phyloP scores from a whole-genome alignment of 768 basidiomycete genomes.

The Dacryopinax spathularia region DNA sequence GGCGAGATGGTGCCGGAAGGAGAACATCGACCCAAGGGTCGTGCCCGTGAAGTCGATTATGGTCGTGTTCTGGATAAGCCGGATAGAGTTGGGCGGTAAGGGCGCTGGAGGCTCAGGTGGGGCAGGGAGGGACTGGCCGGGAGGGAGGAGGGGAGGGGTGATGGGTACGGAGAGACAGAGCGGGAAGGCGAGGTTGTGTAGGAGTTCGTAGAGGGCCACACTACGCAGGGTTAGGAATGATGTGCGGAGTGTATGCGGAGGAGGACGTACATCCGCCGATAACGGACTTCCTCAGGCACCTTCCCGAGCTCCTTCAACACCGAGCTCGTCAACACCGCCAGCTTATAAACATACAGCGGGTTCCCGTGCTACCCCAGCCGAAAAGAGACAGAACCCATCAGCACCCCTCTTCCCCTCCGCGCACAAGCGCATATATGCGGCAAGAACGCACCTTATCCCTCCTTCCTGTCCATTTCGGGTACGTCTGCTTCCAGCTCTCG shows the following conservation, averaged over 20 bases:
- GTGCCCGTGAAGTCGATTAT: slow-evolving; percentile 61
- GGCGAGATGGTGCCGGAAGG: slow-evolving; percentile 53
- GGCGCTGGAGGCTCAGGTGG: slow-evolving; percentile 47
- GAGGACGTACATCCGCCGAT: slow-evolving; percentile 53
- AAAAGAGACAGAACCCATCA: too few species aligned
- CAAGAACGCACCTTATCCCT: slow-evolving; percentile 46
- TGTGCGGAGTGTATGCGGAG: neutral
- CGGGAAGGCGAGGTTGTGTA: slow-evolving; percentile 49
- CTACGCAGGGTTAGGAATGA: slow-evolving; percentile 25
- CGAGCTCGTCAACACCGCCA: slow-evolving; percentile 40
- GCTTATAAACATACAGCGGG: slow-evolving; percentile 62
- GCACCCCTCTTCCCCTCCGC: too few species aligned
- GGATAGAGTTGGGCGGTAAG: slow-evolving; percentile 2
- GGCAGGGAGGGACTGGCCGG: slow-evolving; percentile 11
- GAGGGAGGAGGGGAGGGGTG: slow-evolving; percentile 10
- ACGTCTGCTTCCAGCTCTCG: slow-evolving; percentile 44
- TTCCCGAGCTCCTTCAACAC: slow-evolving; percentile 48
- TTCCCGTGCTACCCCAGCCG: slow-evolving; percentile 37
- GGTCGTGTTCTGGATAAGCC: slow-evolving; percentile 24
- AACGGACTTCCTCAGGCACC: slow-evolving; percentile 39
- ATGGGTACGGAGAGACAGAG: slow-evolving; percentile 51
- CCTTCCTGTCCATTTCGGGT: slow-evolving; percentile 70
- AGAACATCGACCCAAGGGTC: slow-evolving; percentile 53
- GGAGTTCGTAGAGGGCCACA: slow-evolving; percentile 49
- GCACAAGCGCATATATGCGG: too few species aligned